phyloP scores from a whole-genome alignment of 225 moss, liverwort and hornwort species.

The Pseudoscleropodium purum region DNA sequence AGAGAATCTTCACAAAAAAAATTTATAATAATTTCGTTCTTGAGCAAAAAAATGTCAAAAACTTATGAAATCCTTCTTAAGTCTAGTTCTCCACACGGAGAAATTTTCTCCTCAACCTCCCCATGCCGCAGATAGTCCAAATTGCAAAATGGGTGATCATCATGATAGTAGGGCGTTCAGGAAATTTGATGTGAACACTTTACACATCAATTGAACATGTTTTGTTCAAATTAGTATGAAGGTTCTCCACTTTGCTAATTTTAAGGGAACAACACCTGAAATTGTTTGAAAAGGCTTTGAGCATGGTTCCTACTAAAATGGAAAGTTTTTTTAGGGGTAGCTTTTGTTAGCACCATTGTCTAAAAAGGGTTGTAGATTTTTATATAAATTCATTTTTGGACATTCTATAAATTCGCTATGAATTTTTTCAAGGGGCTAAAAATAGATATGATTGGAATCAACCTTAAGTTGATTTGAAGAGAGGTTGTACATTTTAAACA shows the following conservation, averaged over 20 bases:
- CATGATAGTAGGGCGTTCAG: too few species aligned
- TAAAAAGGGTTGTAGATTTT: background rate
- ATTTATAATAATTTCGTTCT: too few species aligned
- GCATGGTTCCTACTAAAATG: too few species aligned
- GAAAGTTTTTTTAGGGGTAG: too few species aligned
- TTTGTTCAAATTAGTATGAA: background rate
- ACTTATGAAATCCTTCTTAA: too few species aligned
- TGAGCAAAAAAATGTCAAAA: too few species aligned
- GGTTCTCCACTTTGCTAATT: background rate
- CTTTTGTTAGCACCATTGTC: too few species aligned
- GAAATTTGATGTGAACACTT: background rate
- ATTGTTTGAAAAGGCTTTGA: background rate
- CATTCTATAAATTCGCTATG: fast-evolving
- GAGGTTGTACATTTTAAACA: background rate
- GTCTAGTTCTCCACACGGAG: too few species aligned
- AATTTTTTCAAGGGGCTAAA: background rate
- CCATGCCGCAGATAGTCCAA: too few species aligned
- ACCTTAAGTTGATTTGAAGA: fast-evolving
- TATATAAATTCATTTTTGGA: background rate
- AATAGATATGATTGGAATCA: fast-evolving
- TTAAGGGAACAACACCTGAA: background rate
- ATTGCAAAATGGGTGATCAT: too few species aligned
- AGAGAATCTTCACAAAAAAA: too few species aligned
- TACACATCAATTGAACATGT: background rate
- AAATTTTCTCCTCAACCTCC: too few species aligned